Evolutionary conservation across 441 rosid species (phyloP), one percentile per base, ranked within the genome.

Genomic region (Croton laevigatus): DNA sequence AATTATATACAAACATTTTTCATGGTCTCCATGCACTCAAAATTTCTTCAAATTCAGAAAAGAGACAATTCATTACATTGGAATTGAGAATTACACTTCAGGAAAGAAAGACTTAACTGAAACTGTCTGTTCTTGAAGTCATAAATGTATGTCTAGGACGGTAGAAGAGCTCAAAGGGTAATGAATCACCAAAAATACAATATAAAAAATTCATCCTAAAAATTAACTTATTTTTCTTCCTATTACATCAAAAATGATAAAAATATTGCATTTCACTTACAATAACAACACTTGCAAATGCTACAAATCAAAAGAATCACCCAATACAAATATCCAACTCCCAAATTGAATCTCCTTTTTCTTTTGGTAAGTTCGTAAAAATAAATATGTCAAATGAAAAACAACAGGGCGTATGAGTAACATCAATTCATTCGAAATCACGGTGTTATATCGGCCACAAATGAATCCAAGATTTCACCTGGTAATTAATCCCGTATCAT

Each of bases 261-360:
- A 72, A 60, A 77, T 59, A 65, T 22, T 44, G 61, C 55, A 36
- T 76, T 63, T 72, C 74, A 76, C 70, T 68, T 69, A 57, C 73
- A 78, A 69, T 59, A 76, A 75, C 70, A 83, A 49, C 69, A 72
- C 44, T 61, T 60, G 77, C 70, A 67, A 75, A 70, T 62, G 61
- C 74, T 84, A 79, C 73, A 76, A 66, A 80, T 73, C 68, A 67
- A 83, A 81, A 78, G 79, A 82, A 83, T 81, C 66, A 76, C 73
- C 61, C 69, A 64, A 62, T 68, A 75, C 73, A 76, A 78, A 66
- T 57, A 66, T 71, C 71, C 68, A 69, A 81, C 74, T 27, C 71
- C 69, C 74, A 73, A 67, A 64, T 67, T 65, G 60, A 66, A 65
- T 69, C 48, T 63, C 46, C 52, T 59, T 74, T 48, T 71, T 52